A percentile compares a stretch with the other conserved stretches of the same genome.
phyloP scores from a whole-genome alignment of 2,329 filamentous ascomycete genomes.

The Epichloe gansuensis region DNA sequence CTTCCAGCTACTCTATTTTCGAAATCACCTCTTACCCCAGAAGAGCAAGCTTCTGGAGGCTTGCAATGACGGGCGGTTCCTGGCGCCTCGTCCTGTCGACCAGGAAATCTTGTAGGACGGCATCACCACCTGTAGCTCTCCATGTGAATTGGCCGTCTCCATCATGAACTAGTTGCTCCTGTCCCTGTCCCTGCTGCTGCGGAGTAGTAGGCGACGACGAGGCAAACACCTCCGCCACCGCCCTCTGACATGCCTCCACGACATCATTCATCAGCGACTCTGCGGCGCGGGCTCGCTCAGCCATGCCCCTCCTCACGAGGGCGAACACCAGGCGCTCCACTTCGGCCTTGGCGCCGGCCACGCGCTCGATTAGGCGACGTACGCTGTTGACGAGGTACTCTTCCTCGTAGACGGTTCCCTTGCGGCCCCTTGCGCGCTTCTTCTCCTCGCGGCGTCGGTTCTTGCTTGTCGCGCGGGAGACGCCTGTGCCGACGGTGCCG shows the following conservation, averaged over 20 bases:
- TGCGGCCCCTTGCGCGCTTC: constrained; percentile 87
- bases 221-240: constrained; percentile 59
- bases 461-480: constrained; percentile 71
- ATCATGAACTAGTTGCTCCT: constrained; percentile 9
- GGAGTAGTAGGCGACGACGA: not conserved
- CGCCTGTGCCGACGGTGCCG: constrained; percentile 59
- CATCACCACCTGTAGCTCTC: constrained; percentile 36
- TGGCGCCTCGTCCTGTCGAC: constrained; percentile 32
- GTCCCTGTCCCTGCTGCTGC: constrained; percentile 7
- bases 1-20: not conserved
- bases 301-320: constrained; percentile 69
- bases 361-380: constrained; percentile 67
- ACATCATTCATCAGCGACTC: constrained; percentile 66
- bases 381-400: constrained; percentile 91
- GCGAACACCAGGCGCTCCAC: constrained; percentile 64
- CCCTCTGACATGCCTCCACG: constrained; percentile 52
- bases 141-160: constrained; percentile 11
- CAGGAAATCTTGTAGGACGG: constrained; percentile 39
- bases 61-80: constrained; percentile 36
- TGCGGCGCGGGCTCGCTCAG: constrained; percentile 70
- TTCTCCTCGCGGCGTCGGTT: constrained; percentile 84
- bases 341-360: constrained; percentile 63
- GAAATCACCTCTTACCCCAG: constrained; percentile 25
- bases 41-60: constrained; percentile 37
- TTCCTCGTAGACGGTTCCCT: constrained; percentile 95